Evolutionary conservation across 306 rosid genomes (phyloP).

Genomic region (Rubus parviflorus): DNA sequence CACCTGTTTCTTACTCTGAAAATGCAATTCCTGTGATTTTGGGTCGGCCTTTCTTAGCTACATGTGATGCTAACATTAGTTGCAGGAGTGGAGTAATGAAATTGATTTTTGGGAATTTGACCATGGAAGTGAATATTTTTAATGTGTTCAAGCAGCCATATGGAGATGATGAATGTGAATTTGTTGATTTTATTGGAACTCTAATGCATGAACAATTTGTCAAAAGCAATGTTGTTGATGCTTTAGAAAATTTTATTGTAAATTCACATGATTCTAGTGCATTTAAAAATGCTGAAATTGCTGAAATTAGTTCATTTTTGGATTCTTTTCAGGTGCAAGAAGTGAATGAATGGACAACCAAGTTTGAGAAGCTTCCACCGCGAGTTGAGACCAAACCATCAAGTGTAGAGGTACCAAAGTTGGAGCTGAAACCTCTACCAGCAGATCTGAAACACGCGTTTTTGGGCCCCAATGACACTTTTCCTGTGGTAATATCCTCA

Average conservation of each 20-base stretch:
- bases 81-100: neutral
- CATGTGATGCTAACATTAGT: neutral
- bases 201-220: neutral
- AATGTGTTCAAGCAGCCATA: neutral
- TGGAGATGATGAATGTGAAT: neutral
- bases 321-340: neutral
- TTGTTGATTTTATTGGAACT: neutral
- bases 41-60: neutral
- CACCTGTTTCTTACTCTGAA: neutral
- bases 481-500: neutral
- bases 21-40: neutral
- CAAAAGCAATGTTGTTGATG: neutral
- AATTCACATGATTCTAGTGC: neutral
- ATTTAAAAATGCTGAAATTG: neutral
- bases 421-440: neutral
- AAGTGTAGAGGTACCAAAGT: neutral
- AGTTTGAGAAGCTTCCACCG: neutral
- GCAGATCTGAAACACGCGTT: neutral
- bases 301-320: neutral
- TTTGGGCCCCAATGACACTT: neutral
- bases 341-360: neutral
- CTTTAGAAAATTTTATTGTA: neutral
- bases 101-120: neutral
- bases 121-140: neutral
- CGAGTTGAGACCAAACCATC: neutral